These are phyloP conservation scores for Cornus suecica DNA, from an alignment of 148 eudicot species.

Conservation along the genomic window DNA sequence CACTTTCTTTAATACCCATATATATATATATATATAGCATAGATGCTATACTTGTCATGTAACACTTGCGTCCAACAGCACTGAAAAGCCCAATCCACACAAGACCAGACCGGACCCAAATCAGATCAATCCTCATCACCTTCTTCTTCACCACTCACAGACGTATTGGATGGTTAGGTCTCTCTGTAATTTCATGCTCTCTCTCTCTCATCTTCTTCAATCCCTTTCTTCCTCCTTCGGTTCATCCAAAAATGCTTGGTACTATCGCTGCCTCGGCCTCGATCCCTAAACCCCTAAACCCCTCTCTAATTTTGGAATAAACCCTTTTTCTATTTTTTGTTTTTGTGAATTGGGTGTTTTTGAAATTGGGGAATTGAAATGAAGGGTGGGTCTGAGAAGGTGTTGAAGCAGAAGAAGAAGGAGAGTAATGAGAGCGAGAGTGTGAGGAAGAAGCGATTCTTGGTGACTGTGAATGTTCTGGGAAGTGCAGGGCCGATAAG, in stretches of 20 bases:
- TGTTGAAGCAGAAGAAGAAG: conserved; percentile 38
- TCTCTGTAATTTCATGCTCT: conserved; percentile 18
- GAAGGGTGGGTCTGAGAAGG: conserved; percentile 15
- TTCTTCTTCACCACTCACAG: neutral
- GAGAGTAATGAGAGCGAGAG: conserved; percentile 10
- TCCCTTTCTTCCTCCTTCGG: conserved; percentile 35
- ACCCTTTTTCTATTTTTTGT: neutral
- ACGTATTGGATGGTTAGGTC: conserved; percentile 33
- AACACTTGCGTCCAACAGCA: neutral
- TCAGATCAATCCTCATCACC: neutral
- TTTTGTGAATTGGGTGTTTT: neutral
- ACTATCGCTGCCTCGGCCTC: conserved; percentile 52
- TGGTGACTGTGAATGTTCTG: conserved; percentile 58
- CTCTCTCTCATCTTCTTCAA: conserved; percentile 6
- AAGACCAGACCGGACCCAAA: no score
- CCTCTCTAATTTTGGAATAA: neutral
- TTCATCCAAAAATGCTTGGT: conserved; percentile 60
- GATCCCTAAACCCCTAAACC: conserved; percentile 19
- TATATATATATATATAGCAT: neutral
- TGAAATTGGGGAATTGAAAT: neutral
- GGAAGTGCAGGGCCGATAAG: conserved; percentile 72
- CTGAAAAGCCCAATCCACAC: no score
- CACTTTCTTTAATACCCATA: neutral
- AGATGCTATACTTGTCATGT: no score
- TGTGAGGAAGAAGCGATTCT: conserved; percentile 41